Conservation (phyloP, 2,329 filamentous ascomycete species). For the Aspergillus pseudoterreus region DNA sequence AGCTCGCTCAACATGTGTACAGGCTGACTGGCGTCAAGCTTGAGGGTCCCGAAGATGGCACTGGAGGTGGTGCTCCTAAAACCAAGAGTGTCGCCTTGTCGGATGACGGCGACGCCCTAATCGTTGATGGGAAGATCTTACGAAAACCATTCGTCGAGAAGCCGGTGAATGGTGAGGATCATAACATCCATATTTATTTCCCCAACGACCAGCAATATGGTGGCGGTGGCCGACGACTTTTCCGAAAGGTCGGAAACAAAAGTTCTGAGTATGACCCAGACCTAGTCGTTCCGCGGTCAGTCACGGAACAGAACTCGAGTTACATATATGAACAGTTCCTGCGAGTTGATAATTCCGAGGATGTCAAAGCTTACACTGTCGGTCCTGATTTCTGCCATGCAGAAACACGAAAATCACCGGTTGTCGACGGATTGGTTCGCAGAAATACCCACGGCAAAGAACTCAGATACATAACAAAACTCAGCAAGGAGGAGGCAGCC, state of each 20-base stretch:
- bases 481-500: slow-evolving; percentile 73
- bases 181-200: slow-evolving; percentile 98
- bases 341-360: slow-evolving; percentile 92
- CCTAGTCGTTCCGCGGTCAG: slow-evolving; percentile 71
- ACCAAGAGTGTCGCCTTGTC: slow-evolving; percentile 74
- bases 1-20: slow-evolving; percentile 75
- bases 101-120: slow-evolving; percentile 84
- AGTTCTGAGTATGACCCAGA: slow-evolving; percentile 89
- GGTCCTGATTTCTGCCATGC: slow-evolving; percentile 91
- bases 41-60: slow-evolving; percentile 66
- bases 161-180: slow-evolving; percentile 95
- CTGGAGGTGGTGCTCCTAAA: slow-evolving; percentile 53
- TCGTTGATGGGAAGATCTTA: slow-evolving; percentile 77
- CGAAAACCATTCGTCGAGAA: slow-evolving; percentile 98
- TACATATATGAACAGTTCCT: slow-evolving; percentile 98
- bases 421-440: slow-evolving; percentile 92
- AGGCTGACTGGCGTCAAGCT: slow-evolving; percentile 75
- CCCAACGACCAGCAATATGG: slow-evolving; percentile 69
- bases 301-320: slow-evolving; percentile 75
- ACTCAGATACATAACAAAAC: slow-evolving; percentile 85
- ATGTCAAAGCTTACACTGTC: slow-evolving; percentile 98
- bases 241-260: slow-evolving; percentile 98
- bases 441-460: slow-evolving; percentile 98
- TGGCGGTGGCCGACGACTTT: slow-evolving; percentile 85
- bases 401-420: slow-evolving; percentile 93